A percentile compares a stretch with the other conserved stretches of the same genome.
These are phyloP conservation scores for Zymoseptoria crescenta DNA, from an alignment of 2,329 filamentous ascomycete genomes.

Conservation along the genomic window DNA sequence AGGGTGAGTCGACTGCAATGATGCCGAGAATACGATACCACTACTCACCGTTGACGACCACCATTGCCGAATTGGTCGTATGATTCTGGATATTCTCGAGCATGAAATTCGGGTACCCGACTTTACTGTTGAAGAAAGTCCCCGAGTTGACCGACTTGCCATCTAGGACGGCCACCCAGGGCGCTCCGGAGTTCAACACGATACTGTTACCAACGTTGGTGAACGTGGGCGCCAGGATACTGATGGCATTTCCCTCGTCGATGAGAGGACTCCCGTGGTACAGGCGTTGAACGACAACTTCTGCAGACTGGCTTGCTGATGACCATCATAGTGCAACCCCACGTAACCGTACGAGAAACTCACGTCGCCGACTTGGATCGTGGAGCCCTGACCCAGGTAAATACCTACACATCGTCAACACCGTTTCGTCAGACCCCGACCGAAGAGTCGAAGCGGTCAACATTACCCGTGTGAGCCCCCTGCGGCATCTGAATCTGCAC, in stretches of 20 bases:
- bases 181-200: constrained; percentile 5
- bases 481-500: constrained; percentile 29
- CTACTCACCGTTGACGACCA: too few species aligned
- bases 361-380: constrained; percentile 27
- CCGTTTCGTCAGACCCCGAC: too few species aligned
- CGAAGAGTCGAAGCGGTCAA: too few species aligned
- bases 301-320: constrained; percentile 12
- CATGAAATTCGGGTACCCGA: constrained; percentile 11
- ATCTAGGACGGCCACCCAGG: constrained; percentile 12
- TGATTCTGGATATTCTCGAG: constrained; percentile 9
- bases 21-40: too few species aligned
- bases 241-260: constrained; percentile 7
- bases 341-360: constrained; percentile 18
- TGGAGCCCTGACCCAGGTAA: constrained; percentile 12
- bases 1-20: constrained; percentile 2
- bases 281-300: constrained; percentile 9
- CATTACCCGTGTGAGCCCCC: constrained; percentile 26
- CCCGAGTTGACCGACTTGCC: constrained; percentile 7
- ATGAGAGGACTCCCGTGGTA: constrained; percentile 10
- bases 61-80: too few species aligned
- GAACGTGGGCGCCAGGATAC: constrained; percentile 9
- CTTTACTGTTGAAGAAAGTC: constrained; percentile 9
- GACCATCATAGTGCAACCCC: constrained; percentile 6
- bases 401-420: constrained; percentile 11
- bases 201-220: constrained; percentile 4